Base-by-base conservation (phyloP, 164 flowering plant genomes). In the Umbellularia californica region DNA sequence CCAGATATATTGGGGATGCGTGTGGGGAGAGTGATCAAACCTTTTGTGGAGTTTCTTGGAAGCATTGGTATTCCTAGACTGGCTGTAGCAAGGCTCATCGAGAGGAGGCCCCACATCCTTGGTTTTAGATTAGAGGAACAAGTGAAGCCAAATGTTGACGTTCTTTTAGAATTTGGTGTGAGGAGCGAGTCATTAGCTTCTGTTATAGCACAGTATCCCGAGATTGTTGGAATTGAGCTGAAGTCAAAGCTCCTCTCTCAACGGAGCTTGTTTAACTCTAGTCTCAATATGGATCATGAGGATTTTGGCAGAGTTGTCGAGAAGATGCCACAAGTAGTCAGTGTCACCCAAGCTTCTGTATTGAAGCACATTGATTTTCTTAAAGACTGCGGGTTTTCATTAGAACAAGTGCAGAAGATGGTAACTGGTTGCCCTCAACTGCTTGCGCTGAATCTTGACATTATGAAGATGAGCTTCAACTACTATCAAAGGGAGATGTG, bases 1-100 rank as follows among this genome's bases (percentile, higher is more conserved):
- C 98, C 98, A 0, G 93, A 92, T 80, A 88, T 96, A 75, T 79
- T 92, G 58, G 99, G 98, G 41, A 92, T 96, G 99, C 81, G 97
- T 72, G 99, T 96, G 10, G 98, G 90, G 3, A 83, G 92, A 28
- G 88, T 90, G 76, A 94, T 91, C 80, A 95, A 94, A 79, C 99
- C 97, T 74, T 88, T 93, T 75, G 95, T 95, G 23, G 99, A 92
- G 76, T 89, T 87, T 78, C 88, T 94, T 60, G 95, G 83, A 77
- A 78, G 77, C 69, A 73, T 96, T 71, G 97, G 95, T 9, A 83
- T 96, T 62, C 97, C 99, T 11, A 82, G 82, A 63, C 81, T 89
- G 71, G 92, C 94, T 71, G 89, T 91, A 30, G 98, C 98, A 70
- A 89, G 97, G 81, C 79, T 93, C 84, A 87, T 95, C 67, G 99